Base-by-base conservation (phyloP, 352 stramenopile genomes). In the Phytophthora sp. region DNA sequence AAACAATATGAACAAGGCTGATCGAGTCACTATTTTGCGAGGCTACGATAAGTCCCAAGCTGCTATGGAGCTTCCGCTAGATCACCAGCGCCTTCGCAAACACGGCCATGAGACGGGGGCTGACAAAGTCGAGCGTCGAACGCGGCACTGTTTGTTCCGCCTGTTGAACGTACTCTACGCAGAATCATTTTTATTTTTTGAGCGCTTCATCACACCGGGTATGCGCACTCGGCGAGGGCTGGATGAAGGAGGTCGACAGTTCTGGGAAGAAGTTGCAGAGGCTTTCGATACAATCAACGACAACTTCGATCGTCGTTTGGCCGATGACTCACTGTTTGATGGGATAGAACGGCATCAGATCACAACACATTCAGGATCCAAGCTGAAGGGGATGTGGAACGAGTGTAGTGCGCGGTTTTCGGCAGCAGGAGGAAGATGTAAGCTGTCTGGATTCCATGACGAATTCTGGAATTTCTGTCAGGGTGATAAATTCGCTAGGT, bases 1-100 rank as follows among this genome's bases (percentile, higher is more conserved):
- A 4, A 63, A 63, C 5, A 63, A 63, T 7, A 63, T 33, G 1
- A 56, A 56, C 7, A 65, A 57, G 8, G 29, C n/a, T 3, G 57
- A 51, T 36, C 0, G 46, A 12, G 38, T 65, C 0, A n/a, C 15
- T 27, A 57, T 65, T 21, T 13, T 65, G 2, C 13, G 21, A 1
- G 26, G 7, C 0, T 58, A 57, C 27, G 57, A 65, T 38, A 3
- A 31, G 13, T 57, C n/a, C 1, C 38, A 57, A 45, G 29, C 0
- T 15, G 56, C 31, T 15, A 38, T 64, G 31, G 26, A 41, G n/a
- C 20, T 57, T 3, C 36, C 53, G 6, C 16, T 65, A 12, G 35
- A 52, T 8, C n/a, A 20, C 11, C 42, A 64, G 13, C 45, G 36
- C 11, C 3, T 12, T 11, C 13, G 11, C 20, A 63, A 64, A 49